phyloP scores from a whole-genome alignment of 2,329 filamentous ascomycete species.

The Mariannaea elegans region DNA sequence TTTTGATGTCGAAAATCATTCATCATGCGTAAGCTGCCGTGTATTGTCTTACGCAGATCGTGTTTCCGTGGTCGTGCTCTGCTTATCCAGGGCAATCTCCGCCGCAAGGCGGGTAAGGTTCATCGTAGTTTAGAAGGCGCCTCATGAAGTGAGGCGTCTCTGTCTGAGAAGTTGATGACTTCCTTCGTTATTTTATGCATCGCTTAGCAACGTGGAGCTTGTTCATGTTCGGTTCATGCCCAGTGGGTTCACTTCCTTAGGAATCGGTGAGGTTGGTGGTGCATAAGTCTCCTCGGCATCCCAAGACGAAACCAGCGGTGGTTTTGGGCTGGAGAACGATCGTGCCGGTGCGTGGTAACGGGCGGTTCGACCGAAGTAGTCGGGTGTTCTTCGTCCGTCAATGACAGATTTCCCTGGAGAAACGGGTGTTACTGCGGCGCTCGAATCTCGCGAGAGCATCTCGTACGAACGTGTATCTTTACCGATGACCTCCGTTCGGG shows the following conservation, averaged over 20 bases:
- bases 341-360: constrained; percentile 63
- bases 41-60: constrained; percentile 12
- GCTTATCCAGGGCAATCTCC: constrained; percentile 8
- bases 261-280: constrained; percentile 39
- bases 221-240: constrained; percentile 64
- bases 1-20: constrained; percentile 12
- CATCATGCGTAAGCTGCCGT: constrained; percentile 12
- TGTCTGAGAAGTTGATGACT: not conserved
- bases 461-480: constrained; percentile 78
- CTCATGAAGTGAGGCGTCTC: not conserved
- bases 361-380: constrained; percentile 65
- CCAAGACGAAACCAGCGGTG: constrained; percentile 54
- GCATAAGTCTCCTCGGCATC: constrained; percentile 54
- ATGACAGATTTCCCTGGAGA: constrained; percentile 50
- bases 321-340: constrained; percentile 65
- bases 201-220: not conserved
- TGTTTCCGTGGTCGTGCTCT: not conserved
- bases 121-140: not conserved
- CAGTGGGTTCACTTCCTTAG: constrained; percentile 59
- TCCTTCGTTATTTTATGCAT: constrained; percentile 2
- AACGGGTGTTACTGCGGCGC: constrained; percentile 62
- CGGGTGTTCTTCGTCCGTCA: constrained; percentile 57
- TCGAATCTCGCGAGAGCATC: constrained; percentile 74
- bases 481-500: constrained; percentile 66
- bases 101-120: constrained; percentile 4